Evolutionary conservation across 306 rosid genomes (phyloP).

Genomic region (Hippophae rhamnoides): DNA sequence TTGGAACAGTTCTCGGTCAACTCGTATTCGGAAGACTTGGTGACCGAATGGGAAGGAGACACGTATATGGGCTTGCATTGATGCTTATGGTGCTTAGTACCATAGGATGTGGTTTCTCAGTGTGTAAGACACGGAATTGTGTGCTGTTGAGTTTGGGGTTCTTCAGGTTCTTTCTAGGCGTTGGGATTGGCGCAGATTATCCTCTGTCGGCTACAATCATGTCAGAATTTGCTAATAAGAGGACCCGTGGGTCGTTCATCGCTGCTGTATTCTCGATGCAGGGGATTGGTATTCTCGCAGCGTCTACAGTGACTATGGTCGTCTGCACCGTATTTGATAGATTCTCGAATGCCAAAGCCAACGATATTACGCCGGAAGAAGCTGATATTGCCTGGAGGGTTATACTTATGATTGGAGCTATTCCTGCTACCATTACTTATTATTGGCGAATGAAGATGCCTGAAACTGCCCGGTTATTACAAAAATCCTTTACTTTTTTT

Average conservation of each 20-base stretch:
- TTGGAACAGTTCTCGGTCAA: constrained; percentile 57
- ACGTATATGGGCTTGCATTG: constrained; percentile 51
- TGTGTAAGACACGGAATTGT: constrained; percentile 33
- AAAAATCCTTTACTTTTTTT: too few species aligned
- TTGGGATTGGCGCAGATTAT: constrained; percentile 83
- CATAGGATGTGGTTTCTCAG: constrained; percentile 60
- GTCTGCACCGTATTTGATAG: constrained; percentile 40
- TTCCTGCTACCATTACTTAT: constrained; percentile 74
- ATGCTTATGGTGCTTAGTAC: constrained; percentile 48
- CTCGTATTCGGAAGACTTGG: constrained; percentile 53
- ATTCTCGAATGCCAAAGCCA: not conserved
- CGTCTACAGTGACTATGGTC: constrained; percentile 42
- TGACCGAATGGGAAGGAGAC: constrained; percentile 52
- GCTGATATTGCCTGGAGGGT: constrained; percentile 71
- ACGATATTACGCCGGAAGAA: constrained; percentile 22
- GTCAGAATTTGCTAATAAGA: constrained; percentile 81
- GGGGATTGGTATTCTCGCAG: constrained; percentile 63
- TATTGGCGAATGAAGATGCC: constrained; percentile 92
- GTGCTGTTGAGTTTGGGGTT: constrained; percentile 45
- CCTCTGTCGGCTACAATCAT: constrained; percentile 74
- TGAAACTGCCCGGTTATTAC: constrained; percentile 69
- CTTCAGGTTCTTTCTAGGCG: constrained; percentile 59
- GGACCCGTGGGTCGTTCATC: constrained; percentile 68
- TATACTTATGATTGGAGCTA: constrained; percentile 58
- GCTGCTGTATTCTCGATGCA: constrained; percentile 86